Conservation (phyloP, 768 basidiomycete genomes). For the Collybia nuda region DNA sequence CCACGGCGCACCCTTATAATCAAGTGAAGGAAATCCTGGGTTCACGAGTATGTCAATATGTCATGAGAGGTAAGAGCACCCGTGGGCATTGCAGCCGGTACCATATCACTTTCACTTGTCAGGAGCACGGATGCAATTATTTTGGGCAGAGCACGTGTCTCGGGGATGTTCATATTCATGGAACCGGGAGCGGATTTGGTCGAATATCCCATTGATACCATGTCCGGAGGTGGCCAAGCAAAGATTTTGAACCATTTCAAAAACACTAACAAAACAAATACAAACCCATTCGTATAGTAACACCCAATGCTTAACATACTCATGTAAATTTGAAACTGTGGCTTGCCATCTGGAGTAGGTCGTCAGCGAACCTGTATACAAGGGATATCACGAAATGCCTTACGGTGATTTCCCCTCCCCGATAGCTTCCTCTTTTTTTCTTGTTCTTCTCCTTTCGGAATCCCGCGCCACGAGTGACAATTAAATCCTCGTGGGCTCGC, state of each 20-base stretch:
- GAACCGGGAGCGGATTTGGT: too few species aligned
- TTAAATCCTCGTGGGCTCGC: conserved; percentile 80
- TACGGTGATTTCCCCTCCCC: conserved; percentile 94
- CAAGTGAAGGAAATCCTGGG: conserved; percentile 2
- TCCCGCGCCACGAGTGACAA: conserved; percentile 90
- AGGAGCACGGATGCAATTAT: too few species aligned
- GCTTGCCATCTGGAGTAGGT: conserved; percentile 58
- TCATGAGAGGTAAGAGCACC: too few species aligned
- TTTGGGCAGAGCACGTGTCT: too few species aligned
- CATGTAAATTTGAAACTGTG: conserved; percentile 84
- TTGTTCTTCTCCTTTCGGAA: conserved; percentile 99
- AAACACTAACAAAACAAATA: background rate
- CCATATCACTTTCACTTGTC: too few species aligned
- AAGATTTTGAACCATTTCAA: too few species aligned
- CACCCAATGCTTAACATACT: conserved; percentile 5
- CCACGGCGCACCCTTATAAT: background rate
- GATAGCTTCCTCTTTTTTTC: conserved; percentile 95
- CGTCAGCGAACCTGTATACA: conserved; percentile 1
- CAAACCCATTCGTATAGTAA: too few species aligned
- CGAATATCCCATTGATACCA: too few species aligned
- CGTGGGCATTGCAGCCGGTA: too few species aligned
- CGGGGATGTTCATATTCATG: too few species aligned
- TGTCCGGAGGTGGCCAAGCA: too few species aligned
- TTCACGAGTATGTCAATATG: conserved; percentile 7
- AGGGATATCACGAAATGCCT: conserved; percentile 15